Evolutionary conservation across 2,329 filamentous ascomycete genomes (phyloP).

Genomic region (Gaeumannomyces tritici): DNA sequence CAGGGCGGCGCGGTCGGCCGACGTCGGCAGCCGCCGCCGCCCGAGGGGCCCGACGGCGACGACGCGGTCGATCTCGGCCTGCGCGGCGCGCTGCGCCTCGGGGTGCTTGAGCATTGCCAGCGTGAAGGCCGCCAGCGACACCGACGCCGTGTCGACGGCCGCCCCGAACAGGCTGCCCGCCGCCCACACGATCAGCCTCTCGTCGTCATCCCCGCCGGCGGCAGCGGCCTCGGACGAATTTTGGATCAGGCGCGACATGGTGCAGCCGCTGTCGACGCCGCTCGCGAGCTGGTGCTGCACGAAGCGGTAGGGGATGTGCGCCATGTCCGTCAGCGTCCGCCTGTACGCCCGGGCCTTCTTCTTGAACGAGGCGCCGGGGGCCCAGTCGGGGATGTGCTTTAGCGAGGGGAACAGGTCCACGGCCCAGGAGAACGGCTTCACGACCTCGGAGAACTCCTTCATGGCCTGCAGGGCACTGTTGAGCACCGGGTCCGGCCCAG

Average conservation of each 20-base stretch:
- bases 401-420: slow-evolving; percentile 19
- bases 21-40: slow-evolving; percentile 16
- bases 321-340: slow-evolving; percentile 4
- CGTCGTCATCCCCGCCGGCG: neutral
- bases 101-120: slow-evolving; percentile 36
- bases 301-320: slow-evolving; percentile 13
- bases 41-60: too few relatives aligned
- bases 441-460: slow-evolving; percentile 10
- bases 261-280: neutral
- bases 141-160: slow-evolving; percentile 39
- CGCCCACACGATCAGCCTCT: neutral
- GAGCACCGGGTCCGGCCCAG: slow-evolving; percentile 15
- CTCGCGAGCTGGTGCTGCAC: slow-evolving; percentile 10
- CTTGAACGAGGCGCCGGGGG: slow-evolving; percentile 18
- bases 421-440: slow-evolving; percentile 13
- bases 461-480: slow-evolving; percentile 10
- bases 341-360: slow-evolving; percentile 9
- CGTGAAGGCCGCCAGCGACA: slow-evolving; percentile 35
- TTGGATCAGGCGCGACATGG: neutral
- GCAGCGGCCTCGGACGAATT: neutral
- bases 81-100: slow-evolving; percentile 28
- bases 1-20: slow-evolving; percentile 18
- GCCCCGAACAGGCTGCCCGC: slow-evolving; percentile 28
- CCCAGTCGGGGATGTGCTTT: slow-evolving; percentile 15
- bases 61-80: slow-evolving; percentile 30